A percentile compares a stretch with the other conserved stretches of the same genome.
These are phyloP conservation scores for Kwoniella bestiolae DNA, from an alignment of 768 basidiomycete genomes.

Conservation along the genomic window DNA sequence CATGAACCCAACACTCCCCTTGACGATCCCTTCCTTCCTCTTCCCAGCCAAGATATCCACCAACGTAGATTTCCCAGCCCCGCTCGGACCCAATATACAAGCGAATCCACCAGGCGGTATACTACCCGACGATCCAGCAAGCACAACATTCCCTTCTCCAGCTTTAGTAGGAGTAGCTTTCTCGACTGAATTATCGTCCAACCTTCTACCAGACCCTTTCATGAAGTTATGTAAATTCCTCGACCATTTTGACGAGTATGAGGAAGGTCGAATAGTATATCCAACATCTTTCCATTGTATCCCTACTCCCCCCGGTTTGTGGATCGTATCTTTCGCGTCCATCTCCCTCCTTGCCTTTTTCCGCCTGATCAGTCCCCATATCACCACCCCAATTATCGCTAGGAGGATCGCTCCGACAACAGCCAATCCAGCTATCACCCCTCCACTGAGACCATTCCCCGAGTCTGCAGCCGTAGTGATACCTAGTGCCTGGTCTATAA, in stretches of 20 bases:
- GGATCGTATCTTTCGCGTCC: conserved; percentile 56
- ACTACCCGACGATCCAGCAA: conserved; percentile 71
- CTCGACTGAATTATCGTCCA: not conserved
- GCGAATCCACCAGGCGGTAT: conserved; percentile 82
- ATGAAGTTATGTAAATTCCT: conserved; percentile 21
- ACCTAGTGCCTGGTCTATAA: conserved; percentile 66
- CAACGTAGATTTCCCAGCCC: conserved; percentile 88
- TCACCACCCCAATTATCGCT: conserved; percentile 66
- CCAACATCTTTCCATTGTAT: conserved; percentile 72
- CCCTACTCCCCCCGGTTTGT: conserved; percentile 63
- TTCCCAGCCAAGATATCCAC: conserved; percentile 89
- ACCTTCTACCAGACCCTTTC: conserved; percentile 31
- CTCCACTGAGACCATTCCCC: conserved; percentile 67
- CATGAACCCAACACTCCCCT: conserved; percentile 70
- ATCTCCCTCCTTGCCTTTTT: conserved; percentile 64
- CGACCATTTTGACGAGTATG: not conserved
- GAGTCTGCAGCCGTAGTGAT: conserved; percentile 42
- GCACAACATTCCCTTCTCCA: conserved; percentile 66
- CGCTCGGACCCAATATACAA: conserved; percentile 90
- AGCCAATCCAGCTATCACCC: conserved; percentile 88
- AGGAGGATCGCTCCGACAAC: conserved; percentile 74
- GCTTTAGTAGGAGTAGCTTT: not conserved
- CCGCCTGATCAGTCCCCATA: conserved; percentile 68
- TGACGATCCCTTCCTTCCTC: conserved; percentile 70
- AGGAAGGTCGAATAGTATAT: conserved; percentile 63